Conservation (phyloP, 495 filamentous ascomycete genomes). For the Apodospora peruviana region DNA sequence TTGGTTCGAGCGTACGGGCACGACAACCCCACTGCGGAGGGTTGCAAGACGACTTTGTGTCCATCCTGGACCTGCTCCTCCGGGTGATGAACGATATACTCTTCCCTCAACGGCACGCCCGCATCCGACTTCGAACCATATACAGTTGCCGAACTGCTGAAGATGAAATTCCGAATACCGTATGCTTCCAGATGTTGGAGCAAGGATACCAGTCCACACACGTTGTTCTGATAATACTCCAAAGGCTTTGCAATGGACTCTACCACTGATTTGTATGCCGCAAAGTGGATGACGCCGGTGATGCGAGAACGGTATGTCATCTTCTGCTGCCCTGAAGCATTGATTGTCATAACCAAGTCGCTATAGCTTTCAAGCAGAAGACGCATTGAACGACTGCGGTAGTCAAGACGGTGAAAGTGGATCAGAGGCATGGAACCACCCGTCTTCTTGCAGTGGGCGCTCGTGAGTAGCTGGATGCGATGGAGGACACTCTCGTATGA, state of each 20-base stretch:
- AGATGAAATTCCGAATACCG: slow-evolving; percentile 60
- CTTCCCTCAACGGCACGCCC: slow-evolving; percentile 51
- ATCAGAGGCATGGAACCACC: slow-evolving; percentile 39
- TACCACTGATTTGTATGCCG: slow-evolving; percentile 34
- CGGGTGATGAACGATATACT: slow-evolving; percentile 53
- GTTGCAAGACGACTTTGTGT: slow-evolving; percentile 11
- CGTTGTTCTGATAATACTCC: slow-evolving; percentile 62
- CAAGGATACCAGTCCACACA: slow-evolving; percentile 57
- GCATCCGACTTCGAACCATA: slow-evolving; percentile 53
- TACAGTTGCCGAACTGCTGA: slow-evolving; percentile 59
- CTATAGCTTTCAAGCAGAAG: slow-evolving; percentile 22
- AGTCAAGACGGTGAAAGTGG: slow-evolving; percentile 54
- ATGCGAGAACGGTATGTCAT: slow-evolving; percentile 46
- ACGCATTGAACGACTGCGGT: slow-evolving; percentile 35
- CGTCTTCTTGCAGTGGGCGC: slow-evolving; percentile 37
- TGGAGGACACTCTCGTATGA: slow-evolving; percentile 49
- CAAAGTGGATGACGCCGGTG: slow-evolving; percentile 59
- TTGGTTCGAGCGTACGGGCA: slow-evolving; percentile 63
- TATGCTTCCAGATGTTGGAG: slow-evolving; percentile 49
- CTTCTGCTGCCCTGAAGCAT: slow-evolving; percentile 34
- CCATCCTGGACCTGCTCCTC: slow-evolving; percentile 50
- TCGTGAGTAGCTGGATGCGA: slow-evolving; percentile 45
- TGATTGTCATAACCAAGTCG: slow-evolving; percentile 31
- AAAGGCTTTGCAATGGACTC: slow-evolving; percentile 46
- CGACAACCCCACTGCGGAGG: slow-evolving; percentile 45